A percentile compares a stretch with the other conserved stretches of the same genome.
Conservation (phyloP, 306 rosid species). For the Crataegus laevigata region DNA sequence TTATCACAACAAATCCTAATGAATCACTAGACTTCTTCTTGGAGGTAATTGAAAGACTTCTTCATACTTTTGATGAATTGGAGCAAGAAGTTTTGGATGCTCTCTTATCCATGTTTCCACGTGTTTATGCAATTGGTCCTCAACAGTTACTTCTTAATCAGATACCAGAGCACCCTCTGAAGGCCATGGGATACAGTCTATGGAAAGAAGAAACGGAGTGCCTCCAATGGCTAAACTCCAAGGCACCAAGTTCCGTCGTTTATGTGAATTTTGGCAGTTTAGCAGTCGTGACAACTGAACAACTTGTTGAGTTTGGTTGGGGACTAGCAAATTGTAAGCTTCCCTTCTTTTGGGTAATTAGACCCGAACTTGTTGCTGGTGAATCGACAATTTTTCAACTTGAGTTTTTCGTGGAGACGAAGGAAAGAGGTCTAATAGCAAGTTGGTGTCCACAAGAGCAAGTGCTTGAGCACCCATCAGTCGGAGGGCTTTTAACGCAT, state of each 20-base stretch:
- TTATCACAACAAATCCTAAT: not conserved
- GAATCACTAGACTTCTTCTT: not conserved
- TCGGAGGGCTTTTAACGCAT: constrained; percentile 6
- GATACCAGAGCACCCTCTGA: too few species aligned
- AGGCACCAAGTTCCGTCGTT: constrained; percentile 1
- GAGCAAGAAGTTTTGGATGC: constrained; percentile 3
- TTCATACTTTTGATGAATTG: constrained; percentile 6
- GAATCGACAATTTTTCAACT: not conserved
- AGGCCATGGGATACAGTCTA: too few species aligned
- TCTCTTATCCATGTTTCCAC: not conserved
- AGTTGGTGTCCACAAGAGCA: constrained; percentile 17
- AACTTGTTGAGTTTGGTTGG: not conserved
- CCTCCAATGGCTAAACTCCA: constrained; percentile 2
- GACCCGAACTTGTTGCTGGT: not conserved
- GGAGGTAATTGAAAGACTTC: not conserved
- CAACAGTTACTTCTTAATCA: too few species aligned
- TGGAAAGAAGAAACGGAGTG: constrained; percentile 11
- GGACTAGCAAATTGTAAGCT: constrained; percentile 9
- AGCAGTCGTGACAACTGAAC: not conserved
- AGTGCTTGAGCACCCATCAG: not conserved
- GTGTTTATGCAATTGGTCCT: constrained; percentile 5
- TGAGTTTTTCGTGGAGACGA: not conserved
- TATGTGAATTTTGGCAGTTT: constrained; percentile 13
- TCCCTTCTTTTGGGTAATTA: constrained; percentile 5
- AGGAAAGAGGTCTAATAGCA: constrained; percentile 2